Conservation (phyloP, 805 yeast species). For the Saccharomycodes ludwigii region DNA sequence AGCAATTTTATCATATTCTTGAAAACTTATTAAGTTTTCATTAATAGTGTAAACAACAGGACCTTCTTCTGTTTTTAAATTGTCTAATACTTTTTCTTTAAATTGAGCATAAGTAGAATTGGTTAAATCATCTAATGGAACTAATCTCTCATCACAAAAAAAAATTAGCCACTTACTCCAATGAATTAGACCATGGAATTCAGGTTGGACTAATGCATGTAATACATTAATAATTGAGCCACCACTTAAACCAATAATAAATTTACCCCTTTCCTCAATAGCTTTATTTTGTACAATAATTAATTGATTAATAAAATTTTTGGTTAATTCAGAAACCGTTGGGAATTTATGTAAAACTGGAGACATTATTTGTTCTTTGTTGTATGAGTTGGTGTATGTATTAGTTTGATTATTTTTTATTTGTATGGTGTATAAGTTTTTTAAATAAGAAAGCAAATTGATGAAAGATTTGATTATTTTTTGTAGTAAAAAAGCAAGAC, state of each 20-base stretch:
- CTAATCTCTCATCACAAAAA: constrained; percentile 86
- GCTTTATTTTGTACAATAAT: too few species aligned
- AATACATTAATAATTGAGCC: constrained; percentile 74
- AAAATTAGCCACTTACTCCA: constrained; percentile 74
- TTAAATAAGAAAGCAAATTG: too few species aligned
- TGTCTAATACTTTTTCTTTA: constrained; percentile 45
- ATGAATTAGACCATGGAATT: constrained; percentile 31
- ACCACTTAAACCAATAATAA: constrained; percentile 78
- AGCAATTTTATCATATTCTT: constrained; percentile 45
- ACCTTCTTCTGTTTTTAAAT: constrained; percentile 12
- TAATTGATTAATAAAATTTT: too few species aligned
- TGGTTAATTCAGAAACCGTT: too few species aligned
- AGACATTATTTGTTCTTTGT: too few species aligned
- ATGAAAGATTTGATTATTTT: too few species aligned
- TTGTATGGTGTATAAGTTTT: too few species aligned
- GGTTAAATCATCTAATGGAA: constrained; percentile 63
- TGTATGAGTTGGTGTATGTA: too few species aligned
- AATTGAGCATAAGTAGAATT: constrained; percentile 84
- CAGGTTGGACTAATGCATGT: constrained; percentile 45
- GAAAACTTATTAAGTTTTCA: constrained; percentile 43
- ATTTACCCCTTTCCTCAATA: constrained; percentile 25
- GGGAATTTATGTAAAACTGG: too few species aligned
- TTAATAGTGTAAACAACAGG: constrained; percentile 62
- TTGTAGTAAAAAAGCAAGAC: too few species aligned
- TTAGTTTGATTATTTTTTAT: too few species aligned